Base-by-base conservation (phyloP, 306 rosid species). In the Biancaea sappan region DNA sequence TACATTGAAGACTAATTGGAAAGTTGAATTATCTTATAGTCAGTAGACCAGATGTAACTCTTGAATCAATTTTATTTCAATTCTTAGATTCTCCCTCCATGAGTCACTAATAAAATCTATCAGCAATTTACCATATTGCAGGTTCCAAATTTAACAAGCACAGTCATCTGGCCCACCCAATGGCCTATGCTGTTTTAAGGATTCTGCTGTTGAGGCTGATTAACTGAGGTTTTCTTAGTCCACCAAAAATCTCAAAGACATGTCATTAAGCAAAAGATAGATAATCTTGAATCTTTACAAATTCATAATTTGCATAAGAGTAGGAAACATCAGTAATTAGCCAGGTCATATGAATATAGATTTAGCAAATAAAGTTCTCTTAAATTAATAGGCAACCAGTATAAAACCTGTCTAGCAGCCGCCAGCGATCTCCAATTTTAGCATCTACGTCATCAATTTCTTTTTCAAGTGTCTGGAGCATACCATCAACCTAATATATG, bases 361-460 rank as follows among this genome's bases (percentile, higher is more conserved):
- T 29, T 37, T 21, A 52, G 48, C 57, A 60, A 13, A 63, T n/a
- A 60, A 60, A 31, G 16, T 24, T 68, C 43, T 58, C 46, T 29
- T 56, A 59, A 67, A 26, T 65, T 58, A 66, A 58, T 31, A 75
- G 51, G 58, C 28, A 78, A 71, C 54, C 26, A 63, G 6, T 53
- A 57, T 19, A 22, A 70, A 68, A 90, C 97, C 89, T 92, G 88
- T 92, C 96, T 15, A 92, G 88, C 62, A 92, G 72, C 52, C 58
- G 86, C 91, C 88, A 92, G 6, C 89, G 84, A 67, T 92, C 92
- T 26, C 97, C 96, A 71, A 92, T 92, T 82, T 90, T 80, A 11
- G 93, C 94, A 88, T 92, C 97, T 47, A 88, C 97, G n/a, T 88
- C 92, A 74, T 90, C 94, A 46, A 90, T 92, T 84, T 90, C 97